Percentiles rank a stretch among this genome's conserved stretches.
These are phyloP conservation scores for Dendrocalamus latiflorus DNA, from an alignment of 202 grass and related monocot species.

Conservation along the genomic window DNA sequence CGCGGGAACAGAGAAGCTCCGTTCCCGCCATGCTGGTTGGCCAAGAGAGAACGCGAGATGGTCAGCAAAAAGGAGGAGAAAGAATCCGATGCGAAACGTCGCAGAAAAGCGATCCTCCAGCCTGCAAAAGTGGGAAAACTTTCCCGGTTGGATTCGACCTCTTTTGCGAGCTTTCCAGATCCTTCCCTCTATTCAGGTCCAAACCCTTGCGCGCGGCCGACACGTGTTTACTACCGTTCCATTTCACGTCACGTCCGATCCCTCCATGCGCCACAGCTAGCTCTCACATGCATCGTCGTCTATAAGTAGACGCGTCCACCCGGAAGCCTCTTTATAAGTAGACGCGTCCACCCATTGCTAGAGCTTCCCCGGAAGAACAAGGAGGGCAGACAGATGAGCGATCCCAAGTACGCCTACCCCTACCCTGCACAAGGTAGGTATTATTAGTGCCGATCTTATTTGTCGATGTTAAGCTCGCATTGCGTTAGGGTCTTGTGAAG, in stretches of 20 bases:
- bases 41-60: too few relatives aligned
- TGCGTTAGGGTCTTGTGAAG: too few relatives aligned
- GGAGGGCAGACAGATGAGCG: not conserved
- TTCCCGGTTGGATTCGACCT: not conserved
- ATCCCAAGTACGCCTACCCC: slow-evolving; percentile 30
- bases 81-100: not conserved
- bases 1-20: too few relatives aligned
- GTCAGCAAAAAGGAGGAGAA: too few relatives aligned
- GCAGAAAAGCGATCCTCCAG: not conserved
- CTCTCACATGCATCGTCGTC: not conserved
- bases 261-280: not conserved
- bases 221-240: not conserved
- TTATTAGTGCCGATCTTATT: too few relatives aligned
- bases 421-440: slow-evolving; percentile 39
- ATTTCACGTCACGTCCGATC: not conserved
- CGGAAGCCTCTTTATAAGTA: too few relatives aligned
- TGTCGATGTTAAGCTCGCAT: not conserved
- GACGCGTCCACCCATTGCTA: too few relatives aligned
- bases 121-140: not conserved
- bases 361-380: too few relatives aligned
- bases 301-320: not conserved
- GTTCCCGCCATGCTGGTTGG: too few relatives aligned
- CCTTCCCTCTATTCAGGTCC: not conserved
- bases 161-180: slow-evolving; percentile 20
- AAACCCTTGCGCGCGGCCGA: too few relatives aligned